Conservation (phyloP, 2,329 filamentous ascomycete species). For the Colletotrichum trifolii region DNA sequence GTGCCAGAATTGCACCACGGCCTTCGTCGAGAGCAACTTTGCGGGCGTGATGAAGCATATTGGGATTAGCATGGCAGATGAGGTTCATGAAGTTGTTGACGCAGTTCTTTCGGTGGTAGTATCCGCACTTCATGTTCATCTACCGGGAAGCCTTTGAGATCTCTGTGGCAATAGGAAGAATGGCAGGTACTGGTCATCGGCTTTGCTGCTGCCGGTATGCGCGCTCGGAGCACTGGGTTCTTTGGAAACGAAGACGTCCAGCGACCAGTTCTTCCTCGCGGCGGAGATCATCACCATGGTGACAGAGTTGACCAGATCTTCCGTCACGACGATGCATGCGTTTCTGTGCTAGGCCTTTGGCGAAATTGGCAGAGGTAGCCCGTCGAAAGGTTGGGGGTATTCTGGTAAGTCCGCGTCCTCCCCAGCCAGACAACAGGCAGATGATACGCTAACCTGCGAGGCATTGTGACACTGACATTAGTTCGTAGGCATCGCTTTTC, state of each 20-base stretch:
- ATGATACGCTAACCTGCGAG: neutral
- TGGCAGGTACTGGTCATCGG: conserved; percentile 43
- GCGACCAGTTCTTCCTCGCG: conserved; percentile 39
- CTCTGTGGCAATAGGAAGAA: conserved; percentile 15
- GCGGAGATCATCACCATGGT: conserved; percentile 43
- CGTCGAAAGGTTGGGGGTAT: conserved; percentile 44
- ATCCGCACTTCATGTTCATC: too few relatives aligned
- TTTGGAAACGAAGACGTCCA: conserved; percentile 22
- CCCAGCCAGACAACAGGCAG: neutral
- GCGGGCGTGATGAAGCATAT: conserved; percentile 40
- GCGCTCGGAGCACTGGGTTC: conserved; percentile 40
- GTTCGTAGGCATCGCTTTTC: conserved; percentile 42
- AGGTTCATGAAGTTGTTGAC: conserved; percentile 37
- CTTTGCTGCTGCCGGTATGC: conserved; percentile 40
- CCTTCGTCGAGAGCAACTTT: conserved; percentile 32
- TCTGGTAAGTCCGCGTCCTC: conserved; percentile 38
- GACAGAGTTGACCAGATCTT: conserved; percentile 38
- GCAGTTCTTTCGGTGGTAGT: too few relatives aligned
- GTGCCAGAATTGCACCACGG: conserved; percentile 32
- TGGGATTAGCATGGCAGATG: conserved; percentile 39
- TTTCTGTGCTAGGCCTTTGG: conserved; percentile 44
- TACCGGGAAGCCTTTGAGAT: too few relatives aligned
- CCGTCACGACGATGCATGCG: conserved; percentile 41
- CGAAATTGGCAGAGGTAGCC: conserved; percentile 42
- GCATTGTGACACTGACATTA: neutral